Base-by-base conservation (phyloP, 75 land plant genomes). In the Picea glauca region DNA sequence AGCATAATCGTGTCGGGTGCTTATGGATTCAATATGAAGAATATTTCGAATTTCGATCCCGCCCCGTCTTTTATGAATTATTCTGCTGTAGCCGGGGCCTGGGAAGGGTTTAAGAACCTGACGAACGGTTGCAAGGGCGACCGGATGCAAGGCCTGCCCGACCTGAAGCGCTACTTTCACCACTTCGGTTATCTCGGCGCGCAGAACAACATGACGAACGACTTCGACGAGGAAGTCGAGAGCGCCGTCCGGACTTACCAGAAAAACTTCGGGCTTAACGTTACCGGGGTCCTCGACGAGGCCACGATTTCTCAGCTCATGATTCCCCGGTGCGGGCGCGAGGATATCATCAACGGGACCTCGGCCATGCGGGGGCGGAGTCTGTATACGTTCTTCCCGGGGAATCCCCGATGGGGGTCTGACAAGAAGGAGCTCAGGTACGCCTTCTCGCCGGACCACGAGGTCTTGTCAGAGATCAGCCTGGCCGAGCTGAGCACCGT, bases 351-450 rank as follows among this genome's bases (percentile, higher is more conserved):
- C 58, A 78, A 75, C 74, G 87, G 87, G 31, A 76, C 78, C 31
- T 68, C 84, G 0, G 30, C 66, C 33, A 82, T 78, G 79, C 4
- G 32, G 58, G 74, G 64, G 13, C 43, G 54, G 17, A 21, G 40
- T 13, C 84, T 46, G 13, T 91, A 72, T 62, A 12, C 86, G 67
- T 91, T 81, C 75, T 93, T 91, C 82, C 82, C 88, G 1, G 87
- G 90, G 33, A 66, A 0, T 18, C 93, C 91, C 1, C 60, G 67
- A 50, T 93, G 94, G 94, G 83, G 88, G n/a, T 1, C 46, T 7
- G 1, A 17, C 46, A 26, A 60, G 58, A 79, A 63, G 12, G 26
- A 76, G 30, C 77, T 92, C 54, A 90, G 83, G 0, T 92, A 92
- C 82, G 87, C 86, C 23, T 88, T 92, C 74, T 66, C 60, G 4